A percentile compares a stretch with the other conserved stretches of the same genome.
Evolutionary conservation across 148 eudicot genomes (phyloP).

Genomic region (Tetragonia tetragonoides): DNA sequence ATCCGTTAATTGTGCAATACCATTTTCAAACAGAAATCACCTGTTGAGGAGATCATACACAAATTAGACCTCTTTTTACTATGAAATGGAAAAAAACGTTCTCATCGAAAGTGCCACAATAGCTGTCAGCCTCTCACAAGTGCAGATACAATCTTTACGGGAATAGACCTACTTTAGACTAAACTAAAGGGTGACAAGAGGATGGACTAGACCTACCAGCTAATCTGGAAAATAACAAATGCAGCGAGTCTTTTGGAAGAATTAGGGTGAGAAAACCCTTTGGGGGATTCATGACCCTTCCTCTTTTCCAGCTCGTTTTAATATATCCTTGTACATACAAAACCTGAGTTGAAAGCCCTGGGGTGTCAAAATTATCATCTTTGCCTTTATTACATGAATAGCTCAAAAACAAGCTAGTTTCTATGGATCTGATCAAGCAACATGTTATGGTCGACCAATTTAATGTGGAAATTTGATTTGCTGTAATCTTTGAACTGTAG

Average conservation of each 20-base stretch:
- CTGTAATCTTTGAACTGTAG: slow-evolving; percentile 39
- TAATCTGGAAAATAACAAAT: neutral
- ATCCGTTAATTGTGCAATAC: neutral
- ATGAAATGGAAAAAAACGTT: neutral
- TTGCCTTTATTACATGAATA: neutral
- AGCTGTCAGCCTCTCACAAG: neutral
- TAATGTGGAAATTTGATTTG: slow-evolving; percentile 2
- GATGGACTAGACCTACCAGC: neutral
- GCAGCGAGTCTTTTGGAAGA: neutral
- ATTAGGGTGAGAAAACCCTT: neutral
- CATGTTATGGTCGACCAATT: neutral
- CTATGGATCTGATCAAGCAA: too few relatives aligned
- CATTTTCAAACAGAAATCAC: neutral
- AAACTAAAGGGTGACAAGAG: neutral
- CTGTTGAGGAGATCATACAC: neutral
- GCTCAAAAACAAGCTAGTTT: too few relatives aligned
- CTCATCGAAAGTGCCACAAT: neutral
- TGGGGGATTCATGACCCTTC: neutral
- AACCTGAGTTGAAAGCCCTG: neutral
- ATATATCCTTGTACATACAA: neutral
- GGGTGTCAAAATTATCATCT: neutral
- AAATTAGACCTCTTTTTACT: neutral
- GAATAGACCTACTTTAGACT: neutral
- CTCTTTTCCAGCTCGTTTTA: neutral
- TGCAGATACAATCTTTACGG: neutral